phyloP scores from a whole-genome alignment of 108 stramenopile genomes.

The Stephanodiscus triporus region DNA sequence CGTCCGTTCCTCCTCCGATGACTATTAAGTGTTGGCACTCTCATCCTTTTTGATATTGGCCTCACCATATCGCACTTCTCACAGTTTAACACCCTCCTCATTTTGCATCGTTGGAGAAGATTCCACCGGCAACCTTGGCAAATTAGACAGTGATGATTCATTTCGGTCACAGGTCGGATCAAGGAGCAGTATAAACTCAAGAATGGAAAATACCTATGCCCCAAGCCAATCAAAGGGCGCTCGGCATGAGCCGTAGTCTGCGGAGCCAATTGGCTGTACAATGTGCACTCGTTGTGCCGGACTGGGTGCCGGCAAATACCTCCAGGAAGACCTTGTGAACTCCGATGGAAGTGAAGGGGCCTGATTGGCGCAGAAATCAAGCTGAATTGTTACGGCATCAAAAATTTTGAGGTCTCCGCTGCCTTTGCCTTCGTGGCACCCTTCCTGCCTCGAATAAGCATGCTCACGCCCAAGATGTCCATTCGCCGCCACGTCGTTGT shows the following conservation, averaged over 20 bases:
- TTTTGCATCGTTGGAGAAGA: no score
- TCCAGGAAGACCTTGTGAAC: slow-evolving; percentile 74
- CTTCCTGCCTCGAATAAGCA: slow-evolving; percentile 78
- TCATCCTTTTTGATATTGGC: no score
- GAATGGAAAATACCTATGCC: slow-evolving; percentile 91
- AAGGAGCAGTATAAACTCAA: no score
- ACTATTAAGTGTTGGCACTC: no score
- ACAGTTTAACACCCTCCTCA: no score
- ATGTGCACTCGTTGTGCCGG: slow-evolving; percentile 93
- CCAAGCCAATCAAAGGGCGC: slow-evolving; percentile 90
- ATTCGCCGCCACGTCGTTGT: slow-evolving; percentile 91
- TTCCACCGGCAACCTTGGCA: no score
- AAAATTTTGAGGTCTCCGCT: slow-evolving; percentile 87
- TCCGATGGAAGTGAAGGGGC: slow-evolving; percentile 63
- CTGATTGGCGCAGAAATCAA: slow-evolving; percentile 82
- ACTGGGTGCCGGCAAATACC: slow-evolving; percentile 57
- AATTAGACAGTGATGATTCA: no score
- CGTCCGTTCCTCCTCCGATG: no score
- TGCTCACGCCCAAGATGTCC: slow-evolving; percentile 95
- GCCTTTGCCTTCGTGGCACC: slow-evolving; percentile 79
- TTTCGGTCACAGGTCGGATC: no score
- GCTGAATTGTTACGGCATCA: slow-evolving; percentile 59
- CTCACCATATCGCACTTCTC: no score
- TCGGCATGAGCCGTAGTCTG: slow-evolving; percentile 84
- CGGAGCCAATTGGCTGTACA: slow-evolving; percentile 90